Evolutionary conservation across 345 rosid species (phyloP), one percentile per base, ranked within the genome.

Genomic region (Conringia planisiliqua): DNA sequence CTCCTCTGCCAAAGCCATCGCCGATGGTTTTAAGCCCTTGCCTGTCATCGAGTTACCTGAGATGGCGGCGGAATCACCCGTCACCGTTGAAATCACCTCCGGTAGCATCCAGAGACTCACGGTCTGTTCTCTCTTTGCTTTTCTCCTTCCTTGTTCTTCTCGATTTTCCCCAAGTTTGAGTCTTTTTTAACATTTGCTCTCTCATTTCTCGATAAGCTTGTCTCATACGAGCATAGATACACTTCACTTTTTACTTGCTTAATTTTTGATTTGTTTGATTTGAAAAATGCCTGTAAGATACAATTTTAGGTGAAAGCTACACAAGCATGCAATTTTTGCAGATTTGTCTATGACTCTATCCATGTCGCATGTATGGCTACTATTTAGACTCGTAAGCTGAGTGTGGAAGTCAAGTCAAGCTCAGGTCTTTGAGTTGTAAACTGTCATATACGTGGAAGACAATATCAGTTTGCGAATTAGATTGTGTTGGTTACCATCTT

Each of bases 1-100:
- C 14, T 59, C 32, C 32, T 30, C 39, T 22, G 22, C 26, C 0
- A 62, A 50, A 4, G 20, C 61, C 16, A 27, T 26, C 51, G 8
- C 83, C 71, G 79, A 80, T 62, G 80, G 83, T 62, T 93, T 93
- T 81, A 86, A 83, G 55, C 91, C 90, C n/a, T 70, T 93, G 73
- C 86, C 93, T 0, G 83, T 62, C 59, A 85, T 84, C 62, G 98
- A 92, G 79, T 82, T 89, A 42, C 71, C 83, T 47, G 91, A 84
- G 60, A 69, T 68, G 14, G 40, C 46, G 65, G 32, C 44, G 20
- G 83, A 87, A 26, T 67, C 79, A 54, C 67, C 85, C 11, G 56
- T 58, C 55, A 11, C 65, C 65, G 39, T 59, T n/a, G 68, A 83
- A 3, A 68, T 85, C 50, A 30, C 52, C 16, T 55, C 63, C 20